Percentiles rank a stretch among this genome's conserved stretches.
Evolutionary conservation across 2,329 filamentous ascomycete genomes (phyloP).

Genomic region (Allantophomopsis cytisporea): DNA sequence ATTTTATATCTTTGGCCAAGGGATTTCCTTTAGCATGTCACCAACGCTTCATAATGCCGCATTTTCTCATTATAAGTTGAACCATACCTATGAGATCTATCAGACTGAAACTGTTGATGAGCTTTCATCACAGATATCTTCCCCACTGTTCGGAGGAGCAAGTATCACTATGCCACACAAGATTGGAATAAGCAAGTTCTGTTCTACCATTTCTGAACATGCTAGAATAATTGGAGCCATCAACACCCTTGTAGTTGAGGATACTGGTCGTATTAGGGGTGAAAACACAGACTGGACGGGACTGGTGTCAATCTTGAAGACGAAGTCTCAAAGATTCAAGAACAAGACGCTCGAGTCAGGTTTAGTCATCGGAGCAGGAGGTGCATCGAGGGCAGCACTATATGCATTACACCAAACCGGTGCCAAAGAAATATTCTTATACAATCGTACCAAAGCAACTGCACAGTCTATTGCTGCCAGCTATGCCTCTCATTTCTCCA

Average conservation of each 20-base stretch:
- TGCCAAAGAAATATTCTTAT: constrained; percentile 57
- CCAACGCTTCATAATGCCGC: constrained; percentile 39
- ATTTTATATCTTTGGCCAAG: constrained; percentile 3
- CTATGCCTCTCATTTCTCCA: not conserved
- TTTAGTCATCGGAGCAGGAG: constrained; percentile 65
- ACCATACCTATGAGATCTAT: constrained; percentile 30
- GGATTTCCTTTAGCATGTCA: constrained; percentile 37
- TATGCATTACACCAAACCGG: constrained; percentile 63
- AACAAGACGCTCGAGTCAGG: constrained; percentile 29
- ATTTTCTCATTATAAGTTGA: constrained; percentile 31
- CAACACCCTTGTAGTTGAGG: constrained; percentile 46
- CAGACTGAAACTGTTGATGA: constrained; percentile 2
- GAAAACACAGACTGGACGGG: constrained; percentile 76
- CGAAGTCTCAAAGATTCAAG: constrained; percentile 53
- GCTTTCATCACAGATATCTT: constrained; percentile 35
- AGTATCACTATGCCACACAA: constrained; percentile 80
- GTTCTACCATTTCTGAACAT: constrained; percentile 62
- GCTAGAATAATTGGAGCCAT: constrained; percentile 62
- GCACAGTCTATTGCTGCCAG: not conserved
- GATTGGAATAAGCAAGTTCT: constrained; percentile 57
- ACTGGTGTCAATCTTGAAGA: constrained; percentile 25
- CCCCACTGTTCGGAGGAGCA: constrained; percentile 43
- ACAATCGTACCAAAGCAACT: constrained; percentile 38
- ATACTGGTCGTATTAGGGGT: constrained; percentile 41
- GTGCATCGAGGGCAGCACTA: constrained; percentile 61